Evolutionary conservation across 148 eudicot species (phyloP).

Genomic region (Camellia sinensis): DNA sequence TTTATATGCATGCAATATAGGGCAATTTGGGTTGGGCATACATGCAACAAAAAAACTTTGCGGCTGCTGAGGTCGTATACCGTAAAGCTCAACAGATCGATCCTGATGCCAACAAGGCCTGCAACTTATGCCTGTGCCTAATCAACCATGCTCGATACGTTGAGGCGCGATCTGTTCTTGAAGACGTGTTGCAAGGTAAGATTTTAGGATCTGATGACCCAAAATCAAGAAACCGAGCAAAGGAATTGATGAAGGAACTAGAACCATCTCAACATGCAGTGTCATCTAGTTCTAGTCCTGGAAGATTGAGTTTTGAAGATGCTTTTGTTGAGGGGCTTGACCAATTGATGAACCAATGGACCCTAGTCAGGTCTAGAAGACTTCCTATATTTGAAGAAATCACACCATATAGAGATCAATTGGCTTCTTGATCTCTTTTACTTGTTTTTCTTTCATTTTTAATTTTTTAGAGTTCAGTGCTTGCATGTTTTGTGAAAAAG

Average conservation of each 20-base stretch:
- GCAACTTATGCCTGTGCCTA: slow-evolving; percentile 43
- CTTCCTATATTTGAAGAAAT: slow-evolving; percentile 57
- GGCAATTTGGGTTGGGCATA: slow-evolving; percentile 61
- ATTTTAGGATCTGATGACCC: slow-evolving; percentile 38
- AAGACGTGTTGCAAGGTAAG: slow-evolving; percentile 28
- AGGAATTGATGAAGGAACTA: slow-evolving; percentile 39
- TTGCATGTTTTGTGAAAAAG: no score
- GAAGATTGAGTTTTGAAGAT: slow-evolving; percentile 29
- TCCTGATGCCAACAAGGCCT: slow-evolving; percentile 56
- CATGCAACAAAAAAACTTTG: slow-evolving; percentile 46
- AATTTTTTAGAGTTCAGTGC: no score
- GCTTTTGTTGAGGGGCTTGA: slow-evolving; percentile 40
- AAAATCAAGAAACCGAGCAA: slow-evolving; percentile 33
- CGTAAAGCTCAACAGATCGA: slow-evolving; percentile 46
- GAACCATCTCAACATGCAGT: slow-evolving; percentile 19
- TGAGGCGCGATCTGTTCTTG: slow-evolving; percentile 36
- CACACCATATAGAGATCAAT: slow-evolving; percentile 39
- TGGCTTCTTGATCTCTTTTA: slow-evolving; percentile 23
- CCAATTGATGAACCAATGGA: slow-evolving; percentile 34
- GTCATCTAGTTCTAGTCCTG: neutral
- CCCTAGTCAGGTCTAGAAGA: slow-evolving; percentile 36
- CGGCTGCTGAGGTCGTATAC: slow-evolving; percentile 48
- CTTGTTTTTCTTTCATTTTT: no score
- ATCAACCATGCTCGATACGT: slow-evolving; percentile 28
- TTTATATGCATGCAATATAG: slow-evolving; percentile 24